Evolutionary conservation across 805 yeast species (phyloP), one percentile per base, ranked within the genome.

Genomic region (Grigorovia jiainica): DNA sequence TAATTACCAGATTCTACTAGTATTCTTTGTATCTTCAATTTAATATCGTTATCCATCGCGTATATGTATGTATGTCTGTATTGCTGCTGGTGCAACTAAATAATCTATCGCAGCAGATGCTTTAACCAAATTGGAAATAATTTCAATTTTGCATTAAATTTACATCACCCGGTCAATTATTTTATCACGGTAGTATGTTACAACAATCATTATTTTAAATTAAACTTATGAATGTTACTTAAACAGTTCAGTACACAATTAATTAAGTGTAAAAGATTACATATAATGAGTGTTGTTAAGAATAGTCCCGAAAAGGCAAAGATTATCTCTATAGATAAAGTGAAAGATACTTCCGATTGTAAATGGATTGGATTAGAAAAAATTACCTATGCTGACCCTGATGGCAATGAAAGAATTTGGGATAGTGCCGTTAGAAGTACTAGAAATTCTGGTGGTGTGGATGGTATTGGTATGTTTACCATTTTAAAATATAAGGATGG

Each of bases 391-490:
- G 45, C 52, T n/a, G 94, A 83, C 50, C 90, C 95, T 5, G 65
- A 66, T 20, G 95, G 95, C 1, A 66, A 61, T 13, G 60, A 57
- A 13, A 72, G 97, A 33, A 81, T 78, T 40, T 90, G 97, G 97
- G 98, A 90, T 62, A 80, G 79, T 75, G 94, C 95, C 3, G 75
- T 82, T 1, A 71, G 96, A 46, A 74, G 76, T 39, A 87, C 96
- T 7, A 68, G 95, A 40, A 74, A 78, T 8, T 36, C 52, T 3
- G 62, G 61, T 20, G 76, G 73, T 4, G 70, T 81, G 20, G 98
- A 90, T 59, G 97, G 95, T 0, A 96, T 92, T n/a, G 89, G 90
- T 3, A 81, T 90, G 36, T 66, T 89, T 24, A 89, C 95, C 0
- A 66, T 87, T 15, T 62, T 87, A 40, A 71, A 76, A 47, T 55